phyloP scores from a whole-genome alignment of 1,139 yeast species.

The Candida pseudocylindracea region DNA sequence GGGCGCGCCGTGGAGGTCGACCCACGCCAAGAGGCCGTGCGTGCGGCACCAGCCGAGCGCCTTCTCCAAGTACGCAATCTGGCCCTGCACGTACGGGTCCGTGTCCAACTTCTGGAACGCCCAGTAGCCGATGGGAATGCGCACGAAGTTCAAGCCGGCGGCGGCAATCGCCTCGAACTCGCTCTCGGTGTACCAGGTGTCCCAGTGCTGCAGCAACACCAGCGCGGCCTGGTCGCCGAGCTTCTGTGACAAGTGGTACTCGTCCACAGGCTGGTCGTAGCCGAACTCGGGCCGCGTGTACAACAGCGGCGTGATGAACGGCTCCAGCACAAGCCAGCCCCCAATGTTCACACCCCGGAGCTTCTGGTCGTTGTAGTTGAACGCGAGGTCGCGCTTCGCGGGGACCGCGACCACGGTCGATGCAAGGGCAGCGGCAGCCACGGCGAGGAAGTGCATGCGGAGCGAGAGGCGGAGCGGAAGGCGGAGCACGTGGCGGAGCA shows the following conservation, averaged over 20 bases:
- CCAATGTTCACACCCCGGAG: conserved; percentile 73
- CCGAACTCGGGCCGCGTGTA: conserved; percentile 26
- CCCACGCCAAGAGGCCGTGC: conserved; percentile 29
- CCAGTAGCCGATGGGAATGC: conserved; percentile 54
- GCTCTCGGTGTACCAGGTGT: conserved; percentile 25
- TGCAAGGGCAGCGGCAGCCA: too few relatives aligned
- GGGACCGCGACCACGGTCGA: too few relatives aligned
- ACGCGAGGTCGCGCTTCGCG: too few relatives aligned
- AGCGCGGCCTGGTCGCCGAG: conserved; percentile 43
- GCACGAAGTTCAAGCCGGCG: conserved; percentile 34
- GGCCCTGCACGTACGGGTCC: conserved; percentile 41
- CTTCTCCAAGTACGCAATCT: conserved; percentile 24
- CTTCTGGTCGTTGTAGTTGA: conserved; percentile 13
- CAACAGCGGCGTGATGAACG: conserved; percentile 68
- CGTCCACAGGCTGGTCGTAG: conserved; percentile 54
- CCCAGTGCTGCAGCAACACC: conserved; percentile 33
- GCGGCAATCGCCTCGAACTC: conserved; percentile 25
- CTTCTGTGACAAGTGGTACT: conserved; percentile 41
- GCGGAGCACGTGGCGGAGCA: too few relatives aligned
- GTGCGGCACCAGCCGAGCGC: conserved; percentile 32
- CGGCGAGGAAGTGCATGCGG: too few relatives aligned
- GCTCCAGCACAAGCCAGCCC: conserved; percentile 80
- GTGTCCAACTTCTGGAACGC: conserved; percentile 22
- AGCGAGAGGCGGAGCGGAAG: too few relatives aligned
- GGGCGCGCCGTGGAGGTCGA: conserved; percentile 45